These are phyloP conservation scores for Salix udensis DNA, from an alignment of 345 rosid species.

Conservation along the genomic window DNA sequence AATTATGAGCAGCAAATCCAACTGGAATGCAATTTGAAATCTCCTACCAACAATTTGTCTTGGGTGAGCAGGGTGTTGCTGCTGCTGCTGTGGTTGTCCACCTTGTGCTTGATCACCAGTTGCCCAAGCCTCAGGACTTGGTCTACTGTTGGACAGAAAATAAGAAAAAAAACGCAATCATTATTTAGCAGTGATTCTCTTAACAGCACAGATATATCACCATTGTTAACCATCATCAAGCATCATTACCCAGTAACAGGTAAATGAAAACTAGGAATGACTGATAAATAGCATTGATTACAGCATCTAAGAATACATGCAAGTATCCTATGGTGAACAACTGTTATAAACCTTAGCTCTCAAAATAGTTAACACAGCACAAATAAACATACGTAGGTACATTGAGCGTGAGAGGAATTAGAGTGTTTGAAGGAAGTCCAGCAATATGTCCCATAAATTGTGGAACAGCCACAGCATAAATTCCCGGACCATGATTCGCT, in stretches of 20 bases:
- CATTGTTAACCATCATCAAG: not conserved
- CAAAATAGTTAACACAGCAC: not conserved
- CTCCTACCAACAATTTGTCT: conserved; percentile 81
- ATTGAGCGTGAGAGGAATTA: conserved; percentile 85
- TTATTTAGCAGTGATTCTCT: not conserved
- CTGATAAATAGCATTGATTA: not conserved
- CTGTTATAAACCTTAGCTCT: not conserved
- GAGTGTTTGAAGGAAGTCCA: conserved; percentile 67
- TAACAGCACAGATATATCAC: not conserved
- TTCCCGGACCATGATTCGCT: conserved; percentile 65
- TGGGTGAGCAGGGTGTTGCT: conserved; percentile 61
- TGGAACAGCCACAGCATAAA: conserved; percentile 77
- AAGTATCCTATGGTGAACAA: not conserved
- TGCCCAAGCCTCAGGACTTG: conserved; percentile 37
- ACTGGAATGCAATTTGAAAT: conserved; percentile 87
- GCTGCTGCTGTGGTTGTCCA: conserved; percentile 51
- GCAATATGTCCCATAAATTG: conserved; percentile 53
- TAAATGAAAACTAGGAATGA: not conserved
- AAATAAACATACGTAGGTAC: conserved; percentile 71
- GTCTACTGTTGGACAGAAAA: conserved; percentile 27
- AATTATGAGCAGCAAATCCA: conserved; percentile 78
- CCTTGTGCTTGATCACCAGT: conserved; percentile 45
- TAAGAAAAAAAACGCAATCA: not conserved
- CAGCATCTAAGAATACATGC: not conserved
- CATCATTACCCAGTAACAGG: not conserved